phyloP scores from a whole-genome alignment of 345 rosid genomes.

The Nasturtium officinale region DNA sequence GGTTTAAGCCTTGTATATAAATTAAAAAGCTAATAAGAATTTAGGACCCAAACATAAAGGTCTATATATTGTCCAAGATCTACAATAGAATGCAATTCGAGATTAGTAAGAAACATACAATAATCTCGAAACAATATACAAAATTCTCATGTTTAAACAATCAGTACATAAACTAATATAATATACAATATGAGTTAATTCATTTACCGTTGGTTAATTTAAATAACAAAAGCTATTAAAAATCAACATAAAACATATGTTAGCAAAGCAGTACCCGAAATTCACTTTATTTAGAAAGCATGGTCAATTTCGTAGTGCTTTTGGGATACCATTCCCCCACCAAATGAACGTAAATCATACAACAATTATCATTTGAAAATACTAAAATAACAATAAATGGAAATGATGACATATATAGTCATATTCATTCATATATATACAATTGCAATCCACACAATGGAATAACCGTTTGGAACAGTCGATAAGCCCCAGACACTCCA shows the following conservation, averaged over 20 bases:
- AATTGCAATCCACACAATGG: not conserved
- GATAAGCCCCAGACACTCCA: not conserved
- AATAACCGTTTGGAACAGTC: constrained; percentile 5
- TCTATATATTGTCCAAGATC: no score
- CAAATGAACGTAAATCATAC: constrained; percentile 19
- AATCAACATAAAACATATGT: not conserved
- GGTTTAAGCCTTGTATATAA: not conserved
- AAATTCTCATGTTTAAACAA: not conserved
- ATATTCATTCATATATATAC: not conserved
- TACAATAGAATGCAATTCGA: no score
- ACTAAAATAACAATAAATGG: constrained; percentile 11
- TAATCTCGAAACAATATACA: no score
- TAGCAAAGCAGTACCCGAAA: not conserved
- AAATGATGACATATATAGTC: constrained; percentile 6
- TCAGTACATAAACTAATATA: no score
- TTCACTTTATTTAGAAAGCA: not conserved
- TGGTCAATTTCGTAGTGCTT: constrained; percentile 9
- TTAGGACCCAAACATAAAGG: no score
- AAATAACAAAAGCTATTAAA: not conserved
- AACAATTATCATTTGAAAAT: constrained; percentile 12
- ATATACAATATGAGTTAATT: not conserved
- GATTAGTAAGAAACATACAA: no score
- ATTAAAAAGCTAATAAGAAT: no score
- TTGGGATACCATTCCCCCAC: constrained; percentile 16
- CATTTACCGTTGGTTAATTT: not conserved